phyloP scores from a whole-genome alignment of 129 eudicot species.

The Helianthus tuberosus region DNA sequence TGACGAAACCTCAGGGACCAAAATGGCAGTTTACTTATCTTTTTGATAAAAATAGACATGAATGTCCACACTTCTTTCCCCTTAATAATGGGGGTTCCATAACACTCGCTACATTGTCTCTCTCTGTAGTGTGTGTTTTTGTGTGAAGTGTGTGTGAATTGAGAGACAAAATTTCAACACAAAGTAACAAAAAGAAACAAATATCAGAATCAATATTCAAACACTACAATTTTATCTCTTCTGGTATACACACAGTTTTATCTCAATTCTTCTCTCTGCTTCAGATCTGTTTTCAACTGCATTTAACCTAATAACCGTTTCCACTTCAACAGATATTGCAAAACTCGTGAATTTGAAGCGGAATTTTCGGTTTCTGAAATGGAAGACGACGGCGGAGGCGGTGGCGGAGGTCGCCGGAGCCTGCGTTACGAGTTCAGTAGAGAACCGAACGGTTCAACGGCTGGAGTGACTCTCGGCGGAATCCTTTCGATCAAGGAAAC shows the following conservation, averaged over 20 bases:
- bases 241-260: conserved; percentile 15
- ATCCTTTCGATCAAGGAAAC: conserved; percentile 44
- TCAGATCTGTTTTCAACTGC: not conserved
- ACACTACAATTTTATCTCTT: not conserved
- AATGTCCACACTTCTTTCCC: not conserved
- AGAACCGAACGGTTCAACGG: not conserved
- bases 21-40: too few species aligned
- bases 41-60: not conserved
- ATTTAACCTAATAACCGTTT: not conserved
- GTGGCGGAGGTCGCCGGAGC: too few species aligned
- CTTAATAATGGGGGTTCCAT: conserved; percentile 26
- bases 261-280: conserved; percentile 18
- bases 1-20: too few species aligned
- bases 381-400: conserved; percentile 1
- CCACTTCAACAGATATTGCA: conserved; percentile 5
- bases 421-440: too few species aligned
- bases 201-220: conserved; percentile 8
- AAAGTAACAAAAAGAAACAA: conserved; percentile 33
- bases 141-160: not conserved
- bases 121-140: not conserved
- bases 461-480: conserved; percentile 54
- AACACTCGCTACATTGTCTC: conserved; percentile 19
- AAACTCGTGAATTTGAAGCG: too few species aligned
- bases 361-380: not conserved
- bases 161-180: conserved; percentile 22